Percentiles rank a stretch among this genome's conserved stretches.
Conservation (phyloP, 1,284 basidiomycete species). For the Ganoderma resinaceum region DNA sequence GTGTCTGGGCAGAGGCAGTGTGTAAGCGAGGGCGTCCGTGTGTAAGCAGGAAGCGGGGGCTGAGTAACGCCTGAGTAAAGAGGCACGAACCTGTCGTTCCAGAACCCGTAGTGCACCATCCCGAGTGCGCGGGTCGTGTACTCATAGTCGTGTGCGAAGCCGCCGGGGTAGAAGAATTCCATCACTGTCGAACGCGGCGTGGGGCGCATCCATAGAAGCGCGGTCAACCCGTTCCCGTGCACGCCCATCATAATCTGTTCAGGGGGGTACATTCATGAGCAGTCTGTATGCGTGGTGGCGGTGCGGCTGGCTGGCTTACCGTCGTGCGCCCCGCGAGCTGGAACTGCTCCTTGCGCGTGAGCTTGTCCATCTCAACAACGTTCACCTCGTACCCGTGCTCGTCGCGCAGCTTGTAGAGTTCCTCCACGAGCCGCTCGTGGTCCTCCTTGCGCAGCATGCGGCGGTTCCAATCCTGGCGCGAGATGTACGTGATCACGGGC, state of each 20-base stretch:
- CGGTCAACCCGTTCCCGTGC: constrained; percentile 87
- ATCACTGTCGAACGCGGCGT: constrained; percentile 79
- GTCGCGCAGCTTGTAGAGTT: constrained; percentile 70
- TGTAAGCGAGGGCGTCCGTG: not conserved
- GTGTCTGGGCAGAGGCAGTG: constrained; percentile 35
- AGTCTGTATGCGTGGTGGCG: constrained; percentile 1
- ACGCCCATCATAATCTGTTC: constrained; percentile 85
- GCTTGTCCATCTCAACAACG: constrained; percentile 82
- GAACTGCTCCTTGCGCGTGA: constrained; percentile 82
- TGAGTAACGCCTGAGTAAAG: not conserved
- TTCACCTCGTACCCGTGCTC: constrained; percentile 85
- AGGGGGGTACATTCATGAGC: not conserved
- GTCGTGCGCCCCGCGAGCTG: constrained; percentile 81
- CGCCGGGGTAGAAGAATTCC: constrained; percentile 88
- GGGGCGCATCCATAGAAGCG: constrained; percentile 87
- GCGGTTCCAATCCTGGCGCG: constrained; percentile 86
- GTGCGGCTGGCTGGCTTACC: constrained; percentile 60
- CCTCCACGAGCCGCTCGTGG: constrained; percentile 70
- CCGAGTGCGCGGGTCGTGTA: constrained; percentile 81
- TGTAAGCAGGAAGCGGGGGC: not conserved
- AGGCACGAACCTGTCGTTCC: constrained; percentile 61
- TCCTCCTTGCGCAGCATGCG: constrained; percentile 71
- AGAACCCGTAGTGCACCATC: constrained; percentile 88
- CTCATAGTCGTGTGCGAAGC: constrained; percentile 89
- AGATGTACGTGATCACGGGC: constrained; percentile 88